Evolutionary conservation across 495 filamentous ascomycete species (phyloP), one percentile per base, ranked within the genome.

Genomic region (Hyaloscypha variabilis): DNA sequence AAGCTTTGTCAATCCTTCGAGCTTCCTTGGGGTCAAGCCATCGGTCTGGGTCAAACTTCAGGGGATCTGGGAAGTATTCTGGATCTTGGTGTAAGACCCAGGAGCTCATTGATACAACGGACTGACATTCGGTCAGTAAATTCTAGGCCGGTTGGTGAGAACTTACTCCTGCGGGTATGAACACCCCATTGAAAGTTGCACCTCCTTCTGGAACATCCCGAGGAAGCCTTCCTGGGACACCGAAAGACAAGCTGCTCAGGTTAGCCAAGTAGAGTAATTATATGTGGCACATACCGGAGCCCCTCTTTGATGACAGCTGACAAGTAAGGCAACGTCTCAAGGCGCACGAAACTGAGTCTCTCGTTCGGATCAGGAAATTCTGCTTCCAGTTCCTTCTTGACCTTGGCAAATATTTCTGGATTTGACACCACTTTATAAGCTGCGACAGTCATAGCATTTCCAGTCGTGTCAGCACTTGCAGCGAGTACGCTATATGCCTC

Each of bases 31-130:
- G 60, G 49, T 67, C 60, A 4, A 55, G 24, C 65, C 65, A 83
- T 60, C 81, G 78, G 53, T 79, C 76, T 2, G 80, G 81, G 21
- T 75, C 66, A 69, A 80, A 83, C n/a, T 64, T 65, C 50, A 67
- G 63, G 11, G 78, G 70, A 61, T 79, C 66, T 21, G 77, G 78
- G 69, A 79, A 80, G 49, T 79, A 72, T 11, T 50, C 58, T 30
- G 74, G 68, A 30, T 69, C 49, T 6, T 60, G 56, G 29, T 69
- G 62, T 46, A 69, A 21, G 6, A 49, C 39, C 60, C 60, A 67
- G 17, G 54, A 36, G 11, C 19, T 24, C 60, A 63, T 63, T 39
- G 65, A 67, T 25, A 63, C 57, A 29, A 56, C 23, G 10, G 60
- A 62, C 65, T 67, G 31, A 34, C 8, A 11, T 59, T 21, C 56